Conservation (phyloP, 805 yeast species). For the Blastobotrys muscicola region DNA sequence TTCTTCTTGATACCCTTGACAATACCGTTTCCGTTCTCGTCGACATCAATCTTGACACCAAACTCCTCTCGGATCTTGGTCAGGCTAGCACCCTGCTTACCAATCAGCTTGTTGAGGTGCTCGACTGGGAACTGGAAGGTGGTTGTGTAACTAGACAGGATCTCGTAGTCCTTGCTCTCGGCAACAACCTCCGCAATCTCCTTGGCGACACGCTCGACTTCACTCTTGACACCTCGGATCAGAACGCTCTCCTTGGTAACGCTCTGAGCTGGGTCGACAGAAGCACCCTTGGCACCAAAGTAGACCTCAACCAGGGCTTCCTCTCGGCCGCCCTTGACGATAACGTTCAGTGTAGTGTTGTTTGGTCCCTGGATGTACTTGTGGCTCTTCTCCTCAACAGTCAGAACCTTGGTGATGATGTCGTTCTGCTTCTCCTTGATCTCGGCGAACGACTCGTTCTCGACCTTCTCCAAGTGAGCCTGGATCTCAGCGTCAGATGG, state of each 20-base stretch:
- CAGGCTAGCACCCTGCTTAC: slow-evolving; percentile 75
- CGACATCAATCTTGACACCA: slow-evolving; percentile 69
- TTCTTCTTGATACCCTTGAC: slow-evolving; percentile 72
- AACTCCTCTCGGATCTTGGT: slow-evolving; percentile 59
- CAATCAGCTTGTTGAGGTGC: slow-evolving; percentile 73
- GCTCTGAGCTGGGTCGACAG: not conserved
- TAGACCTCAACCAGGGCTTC: slow-evolving; percentile 29
- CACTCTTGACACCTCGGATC: slow-evolving; percentile 60
- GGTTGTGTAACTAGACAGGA: slow-evolving; percentile 36
- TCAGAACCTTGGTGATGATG: slow-evolving; percentile 43
- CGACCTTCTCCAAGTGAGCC: slow-evolving; percentile 45
- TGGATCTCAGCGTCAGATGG: slow-evolving; percentile 55
- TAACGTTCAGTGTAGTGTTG: slow-evolving; percentile 44
- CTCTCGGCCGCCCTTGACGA: slow-evolving; percentile 28
- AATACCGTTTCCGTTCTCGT: slow-evolving; percentile 45
- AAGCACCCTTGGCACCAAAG: slow-evolving; percentile 26
- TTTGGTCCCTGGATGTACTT: slow-evolving; percentile 51
- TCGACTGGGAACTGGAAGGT: slow-evolving; percentile 53
- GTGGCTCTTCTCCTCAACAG: slow-evolving; percentile 48
- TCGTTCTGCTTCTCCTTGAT: slow-evolving; percentile 50
- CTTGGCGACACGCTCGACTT: slow-evolving; percentile 45
- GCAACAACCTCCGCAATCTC: slow-evolving; percentile 47
- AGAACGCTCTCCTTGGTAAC: slow-evolving; percentile 42
- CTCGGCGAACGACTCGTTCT: slow-evolving; percentile 39
- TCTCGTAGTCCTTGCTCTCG: slow-evolving; percentile 44